Percentiles rank a stretch among this genome's conserved stretches.
phyloP scores from a whole-genome alignment of 371 early-diverging fungal genomes.

The Mucor piriformis region DNA sequence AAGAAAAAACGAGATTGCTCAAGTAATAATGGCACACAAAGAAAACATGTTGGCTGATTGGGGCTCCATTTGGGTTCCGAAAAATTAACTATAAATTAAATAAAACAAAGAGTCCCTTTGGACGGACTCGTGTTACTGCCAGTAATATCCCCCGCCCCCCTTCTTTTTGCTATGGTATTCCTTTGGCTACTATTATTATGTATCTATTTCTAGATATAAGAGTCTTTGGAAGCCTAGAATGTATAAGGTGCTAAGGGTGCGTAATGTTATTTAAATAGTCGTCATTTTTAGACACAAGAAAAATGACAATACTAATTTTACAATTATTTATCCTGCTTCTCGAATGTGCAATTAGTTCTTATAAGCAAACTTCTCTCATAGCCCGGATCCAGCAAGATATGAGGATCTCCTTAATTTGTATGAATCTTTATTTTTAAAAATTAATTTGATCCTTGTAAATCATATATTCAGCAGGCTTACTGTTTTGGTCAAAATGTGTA shows the following conservation, averaged over 20 bases:
- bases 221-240: no score
- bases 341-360: no score
- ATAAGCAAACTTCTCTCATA: no score
- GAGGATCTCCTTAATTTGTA: neutral
- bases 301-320: no score
- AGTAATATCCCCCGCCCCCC: neutral
- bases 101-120: neutral
- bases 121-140: neutral
- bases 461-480: slow-evolving; percentile 30
- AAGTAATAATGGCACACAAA: slow-evolving; percentile 4
- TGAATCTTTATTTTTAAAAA: slow-evolving; percentile 3
- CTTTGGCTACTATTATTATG: no score
- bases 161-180: neutral
- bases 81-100: neutral
- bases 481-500: slow-evolving; percentile 3
- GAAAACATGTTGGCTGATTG: neutral
- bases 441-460: slow-evolving; percentile 28
- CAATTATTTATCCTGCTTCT: no score
- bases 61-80: slow-evolving; percentile 5
- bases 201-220: no score
- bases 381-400: no score
- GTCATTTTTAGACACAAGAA: no score
- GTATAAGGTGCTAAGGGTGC: no score
- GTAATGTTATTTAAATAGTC: no score
- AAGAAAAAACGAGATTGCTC: neutral